phyloP scores from a whole-genome alignment of 352 stramenopile species.

The Phytophthora sojae region DNA sequence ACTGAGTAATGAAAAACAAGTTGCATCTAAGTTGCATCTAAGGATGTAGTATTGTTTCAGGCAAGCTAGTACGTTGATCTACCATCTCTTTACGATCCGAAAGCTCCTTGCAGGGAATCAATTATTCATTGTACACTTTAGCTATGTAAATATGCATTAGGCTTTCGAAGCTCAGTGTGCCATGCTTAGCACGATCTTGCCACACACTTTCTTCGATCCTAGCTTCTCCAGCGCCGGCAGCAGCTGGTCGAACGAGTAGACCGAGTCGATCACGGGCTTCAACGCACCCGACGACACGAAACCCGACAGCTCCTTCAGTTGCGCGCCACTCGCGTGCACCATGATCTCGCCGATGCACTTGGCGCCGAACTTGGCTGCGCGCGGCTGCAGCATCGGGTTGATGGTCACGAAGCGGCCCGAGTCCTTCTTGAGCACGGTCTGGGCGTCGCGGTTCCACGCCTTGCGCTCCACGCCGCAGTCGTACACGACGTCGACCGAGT shows the following conservation, averaged over 20 bases:
- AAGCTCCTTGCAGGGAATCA: not conserved
- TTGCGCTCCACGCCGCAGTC: slow-evolving; percentile 44
- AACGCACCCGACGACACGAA: slow-evolving; percentile 41
- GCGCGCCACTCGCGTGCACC: slow-evolving; percentile 26
- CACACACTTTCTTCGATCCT: slow-evolving; percentile 45
- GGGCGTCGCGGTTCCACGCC: slow-evolving; percentile 39
- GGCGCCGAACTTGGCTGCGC: slow-evolving; percentile 48
- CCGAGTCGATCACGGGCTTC: slow-evolving; percentile 44
- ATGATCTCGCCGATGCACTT: slow-evolving; percentile 41
- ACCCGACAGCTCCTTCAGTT: slow-evolving; percentile 48
- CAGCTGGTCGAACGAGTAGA: slow-evolving; percentile 54
- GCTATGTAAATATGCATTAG: not conserved
- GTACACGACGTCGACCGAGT: slow-evolving; percentile 51
- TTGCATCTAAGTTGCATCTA: not conserved
- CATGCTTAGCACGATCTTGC: slow-evolving; percentile 58
- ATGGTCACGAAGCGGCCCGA: slow-evolving; percentile 38
- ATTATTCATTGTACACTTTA: not conserved
- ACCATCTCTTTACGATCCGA: not conserved
- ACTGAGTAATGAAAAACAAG: not conserved
- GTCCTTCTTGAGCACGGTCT: slow-evolving; percentile 42
- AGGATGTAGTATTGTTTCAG: too few species aligned
- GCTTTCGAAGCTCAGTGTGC: not conserved
- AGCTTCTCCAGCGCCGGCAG: slow-evolving; percentile 47
- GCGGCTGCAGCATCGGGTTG: slow-evolving; percentile 43
- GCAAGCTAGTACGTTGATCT: too few species aligned